Base-by-base conservation (phyloP, 768 basidiomycete genomes). In the Strobilomyces dryophilus region DNA sequence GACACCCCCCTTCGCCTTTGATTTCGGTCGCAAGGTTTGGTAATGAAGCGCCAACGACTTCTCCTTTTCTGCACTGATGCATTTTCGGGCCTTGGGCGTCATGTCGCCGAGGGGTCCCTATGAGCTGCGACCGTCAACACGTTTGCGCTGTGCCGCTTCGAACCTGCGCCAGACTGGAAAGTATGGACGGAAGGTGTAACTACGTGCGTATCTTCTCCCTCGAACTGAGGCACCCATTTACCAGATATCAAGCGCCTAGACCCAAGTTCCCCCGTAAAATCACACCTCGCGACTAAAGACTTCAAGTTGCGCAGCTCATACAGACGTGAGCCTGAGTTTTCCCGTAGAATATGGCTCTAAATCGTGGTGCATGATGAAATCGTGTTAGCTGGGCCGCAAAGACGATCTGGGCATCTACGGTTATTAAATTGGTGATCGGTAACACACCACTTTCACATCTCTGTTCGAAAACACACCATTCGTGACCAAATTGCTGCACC, bases 21-120 rank as follows among this genome's bases (percentile, higher is more conserved):
- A 49, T 17, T 67, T 83, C 24, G 76, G 79, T 65, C 81, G 79
- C 50, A 40, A 74, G 55, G n/a, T 50, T 29, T 49, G 45, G 59
- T 55, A 49, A 45, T 18, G 21, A 31, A 17, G 10, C 10, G 4
- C 26, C 21, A 9, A 1, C 43, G 2, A 14, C 5, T 29, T 24
- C 29, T 8, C n/a, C 1, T 17, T 35, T 14, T 51, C 1, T 26
- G 14, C 31, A 40, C 40, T 51, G n/a, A 34, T n/a, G 32, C 3
- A 15, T 49, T 3, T 17, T 29, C 21, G 75, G n/a, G 72, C 47
- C 71, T 75, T 17, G 77, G 76, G 21, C 59, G 66, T 32, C 47
- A 72, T 41, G 60, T 79, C 35, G 75, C 72, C 0, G 71, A 74
- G 7, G 62, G 70, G 4, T 70, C 69, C 39, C 47, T 75, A 10